Conservation (phyloP, 257 asterid species). For the Jaltomata sinuosa region DNA sequence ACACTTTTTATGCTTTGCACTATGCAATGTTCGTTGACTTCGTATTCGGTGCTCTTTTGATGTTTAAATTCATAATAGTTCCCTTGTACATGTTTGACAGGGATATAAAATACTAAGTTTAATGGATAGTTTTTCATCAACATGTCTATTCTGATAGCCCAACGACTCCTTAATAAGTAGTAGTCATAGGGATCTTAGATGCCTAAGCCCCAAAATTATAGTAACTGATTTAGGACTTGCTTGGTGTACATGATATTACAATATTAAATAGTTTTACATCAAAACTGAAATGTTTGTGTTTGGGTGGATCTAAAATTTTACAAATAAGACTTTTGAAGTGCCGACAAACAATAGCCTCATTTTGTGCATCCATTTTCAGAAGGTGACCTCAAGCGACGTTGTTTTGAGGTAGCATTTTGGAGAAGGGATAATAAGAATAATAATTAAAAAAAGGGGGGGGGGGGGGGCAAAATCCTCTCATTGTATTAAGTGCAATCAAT, state of each 20-base stretch:
- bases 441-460: background rate
- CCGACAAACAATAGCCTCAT: too few species aligned
- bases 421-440: background rate
- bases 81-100: background rate
- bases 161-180: too few species aligned
- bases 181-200: too few species aligned
- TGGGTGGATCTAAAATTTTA: too few species aligned
- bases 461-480: background rate
- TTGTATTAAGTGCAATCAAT: background rate
- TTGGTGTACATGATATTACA: too few species aligned
- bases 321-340: too few species aligned
- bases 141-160: constrained; percentile 10
- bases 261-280: too few species aligned
- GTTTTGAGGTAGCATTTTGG: background rate
- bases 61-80: background rate
- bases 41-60: background rate
- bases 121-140: background rate
- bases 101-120: background rate
- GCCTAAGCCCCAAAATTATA: too few species aligned
- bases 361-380: background rate
- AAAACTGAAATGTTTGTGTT: too few species aligned
- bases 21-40: background rate
- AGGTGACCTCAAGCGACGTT: background rate
- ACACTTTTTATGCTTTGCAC: background rate
- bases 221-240: too few species aligned